phyloP scores from a whole-genome alignment of 345 rosid species.

The Bruguiera gymnorhiza region DNA sequence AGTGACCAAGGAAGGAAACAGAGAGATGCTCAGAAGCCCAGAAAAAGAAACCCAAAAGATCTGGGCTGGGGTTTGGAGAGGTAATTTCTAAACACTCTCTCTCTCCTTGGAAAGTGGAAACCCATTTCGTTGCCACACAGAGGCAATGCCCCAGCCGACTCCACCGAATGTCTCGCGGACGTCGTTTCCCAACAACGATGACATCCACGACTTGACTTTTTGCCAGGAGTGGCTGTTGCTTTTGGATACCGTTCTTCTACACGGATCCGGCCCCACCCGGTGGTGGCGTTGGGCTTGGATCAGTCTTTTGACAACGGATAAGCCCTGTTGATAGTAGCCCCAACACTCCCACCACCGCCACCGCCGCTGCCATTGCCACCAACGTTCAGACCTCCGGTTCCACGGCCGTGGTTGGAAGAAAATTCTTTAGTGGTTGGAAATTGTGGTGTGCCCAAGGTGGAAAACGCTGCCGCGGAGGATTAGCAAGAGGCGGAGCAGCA shows the following conservation, averaged over 20 bases:
- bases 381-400: too few species aligned
- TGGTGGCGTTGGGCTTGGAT: conserved; percentile 14
- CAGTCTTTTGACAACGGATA: conserved; percentile 46
- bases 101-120: neutral
- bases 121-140: neutral
- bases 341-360: neutral
- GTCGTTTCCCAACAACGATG: conserved; percentile 17
- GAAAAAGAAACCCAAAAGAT: too few species aligned
- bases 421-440: conserved; percentile 50
- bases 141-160: conserved; percentile 23
- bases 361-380: neutral
- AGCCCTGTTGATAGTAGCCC: conserved; percentile 18
- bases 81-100: conserved; percentile 8
- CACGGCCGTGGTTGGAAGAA: conserved; percentile 35
- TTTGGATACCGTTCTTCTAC: conserved; percentile 30
- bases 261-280: neutral
- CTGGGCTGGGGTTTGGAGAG: conserved; percentile 30
- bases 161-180: conserved; percentile 18
- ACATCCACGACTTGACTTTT: conserved; percentile 32
- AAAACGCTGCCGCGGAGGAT: conserved; percentile 46
- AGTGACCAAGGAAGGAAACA: too few species aligned
- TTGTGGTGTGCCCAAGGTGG: conserved; percentile 50
- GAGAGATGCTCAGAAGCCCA: too few species aligned
- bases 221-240: conserved; percentile 40
- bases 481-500: neutral